A percentile compares a stretch with the other conserved stretches of the same genome.
These are phyloP conservation scores for Aspergillus diversus DNA, from an alignment of 495 filamentous ascomycete genomes.

Conservation along the genomic window DNA sequence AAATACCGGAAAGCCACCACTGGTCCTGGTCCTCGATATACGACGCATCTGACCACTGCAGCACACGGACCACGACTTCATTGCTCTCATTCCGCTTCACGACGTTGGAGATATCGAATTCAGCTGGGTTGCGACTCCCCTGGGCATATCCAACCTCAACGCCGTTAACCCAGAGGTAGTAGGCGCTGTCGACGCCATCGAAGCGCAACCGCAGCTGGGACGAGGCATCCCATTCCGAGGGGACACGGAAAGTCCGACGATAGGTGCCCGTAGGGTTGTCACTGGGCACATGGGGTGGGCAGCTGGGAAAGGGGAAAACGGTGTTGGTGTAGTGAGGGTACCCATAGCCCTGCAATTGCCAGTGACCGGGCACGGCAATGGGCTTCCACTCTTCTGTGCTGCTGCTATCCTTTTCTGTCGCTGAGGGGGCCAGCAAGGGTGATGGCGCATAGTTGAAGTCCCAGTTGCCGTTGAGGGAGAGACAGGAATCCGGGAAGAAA, in stretches of 20 bases:
- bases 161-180: conserved; percentile 66
- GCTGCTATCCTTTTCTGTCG: conserved; percentile 30
- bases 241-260: conserved; percentile 54
- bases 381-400: conserved; percentile 43
- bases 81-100: conserved; percentile 48
- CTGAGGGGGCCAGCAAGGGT: conserved; percentile 45
- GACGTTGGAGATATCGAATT: conserved; percentile 60
- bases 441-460: conserved; percentile 57
- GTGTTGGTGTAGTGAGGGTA: conserved; percentile 68
- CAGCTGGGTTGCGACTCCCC: conserved; percentile 63
- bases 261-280: conserved; percentile 68
- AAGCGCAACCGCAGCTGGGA: conserved; percentile 63
- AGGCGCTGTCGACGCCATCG: conserved; percentile 70
- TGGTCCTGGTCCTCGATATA: conserved; percentile 70
- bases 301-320: conserved; percentile 62
- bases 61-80: conserved; percentile 59
- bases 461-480: conserved; percentile 62
- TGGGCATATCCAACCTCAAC: conserved; percentile 65
- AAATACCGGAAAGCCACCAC: conserved; percentile 52
- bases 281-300: conserved; percentile 61
- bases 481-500: conserved; percentile 55
- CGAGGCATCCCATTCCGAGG: conserved; percentile 38
- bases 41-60: conserved; percentile 64
- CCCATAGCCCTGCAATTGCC: conserved; percentile 70
- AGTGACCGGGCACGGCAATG: conserved; percentile 68